Conservation (phyloP, 345 rosid genomes). For the Dipteronia dyeriana region DNA sequence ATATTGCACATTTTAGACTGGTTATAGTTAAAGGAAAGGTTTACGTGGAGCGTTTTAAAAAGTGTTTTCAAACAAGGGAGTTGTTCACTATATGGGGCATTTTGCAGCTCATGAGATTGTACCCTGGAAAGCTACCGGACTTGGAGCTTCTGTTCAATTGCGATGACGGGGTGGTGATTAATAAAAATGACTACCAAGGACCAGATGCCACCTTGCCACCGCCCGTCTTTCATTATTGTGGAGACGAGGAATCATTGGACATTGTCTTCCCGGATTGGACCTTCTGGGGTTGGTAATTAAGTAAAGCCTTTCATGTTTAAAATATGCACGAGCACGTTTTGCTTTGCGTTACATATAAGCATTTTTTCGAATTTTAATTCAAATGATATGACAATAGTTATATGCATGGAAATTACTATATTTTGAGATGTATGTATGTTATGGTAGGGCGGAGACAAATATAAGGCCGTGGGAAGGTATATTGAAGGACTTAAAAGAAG, state of each 20-base stretch:
- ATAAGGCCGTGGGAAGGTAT: slow-evolving; percentile 58
- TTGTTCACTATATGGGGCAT: slow-evolving; percentile 72
- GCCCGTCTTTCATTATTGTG: slow-evolving; percentile 67
- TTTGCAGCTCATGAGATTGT: slow-evolving; percentile 65
- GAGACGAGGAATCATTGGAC: slow-evolving; percentile 40
- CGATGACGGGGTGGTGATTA: slow-evolving; percentile 44
- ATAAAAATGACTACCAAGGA: slow-evolving; percentile 29
- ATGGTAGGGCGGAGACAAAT: slow-evolving; percentile 58
- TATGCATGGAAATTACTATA: too few species aligned
- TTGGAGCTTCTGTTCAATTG: slow-evolving; percentile 61
- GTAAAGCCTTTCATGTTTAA: slow-evolving; percentile 31
- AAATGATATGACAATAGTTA: too few species aligned
- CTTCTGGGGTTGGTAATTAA: slow-evolving; percentile 84
- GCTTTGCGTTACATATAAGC: too few species aligned
- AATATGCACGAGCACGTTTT: too few species aligned
- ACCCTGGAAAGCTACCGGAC: slow-evolving; percentile 64
- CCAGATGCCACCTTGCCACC: slow-evolving; percentile 40
- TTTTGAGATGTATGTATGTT: neutral
- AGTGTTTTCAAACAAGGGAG: slow-evolving; percentile 59
- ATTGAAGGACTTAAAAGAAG: slow-evolving; percentile 40
- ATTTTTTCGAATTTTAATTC: too few species aligned
- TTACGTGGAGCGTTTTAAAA: slow-evolving; percentile 46
- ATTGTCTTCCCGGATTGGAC: slow-evolving; percentile 75
- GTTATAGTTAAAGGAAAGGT: slow-evolving; percentile 45
- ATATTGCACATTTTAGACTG: slow-evolving; percentile 48